Conservation (phyloP, 257 asterid species). For the Solanum ossicruentum region DNA sequence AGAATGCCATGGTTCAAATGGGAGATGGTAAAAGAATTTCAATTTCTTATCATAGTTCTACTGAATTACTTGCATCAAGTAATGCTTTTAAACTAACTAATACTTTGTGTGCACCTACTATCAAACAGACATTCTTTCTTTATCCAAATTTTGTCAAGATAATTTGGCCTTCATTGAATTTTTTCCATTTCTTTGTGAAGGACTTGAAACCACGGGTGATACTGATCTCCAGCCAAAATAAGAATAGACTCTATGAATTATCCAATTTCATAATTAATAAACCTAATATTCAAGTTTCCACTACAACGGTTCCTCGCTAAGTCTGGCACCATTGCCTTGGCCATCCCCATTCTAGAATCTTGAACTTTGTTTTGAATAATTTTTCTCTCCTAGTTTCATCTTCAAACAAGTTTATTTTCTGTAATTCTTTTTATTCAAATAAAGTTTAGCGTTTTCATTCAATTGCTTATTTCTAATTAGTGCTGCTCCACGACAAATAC, state of each 20-base stretch:
- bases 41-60: too few species aligned
- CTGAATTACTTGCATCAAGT: too few species aligned
- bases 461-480: not conserved
- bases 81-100: too few species aligned
- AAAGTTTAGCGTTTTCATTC: not conserved
- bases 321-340: too few species aligned
- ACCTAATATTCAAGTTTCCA: not conserved
- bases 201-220: not conserved
- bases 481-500: not conserved
- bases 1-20: too few species aligned
- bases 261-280: not conserved
- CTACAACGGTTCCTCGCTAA: not conserved
- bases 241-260: not conserved
- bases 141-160: not conserved
- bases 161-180: not conserved
- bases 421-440: not conserved
- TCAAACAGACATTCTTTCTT: too few species aligned
- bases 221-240: not conserved
- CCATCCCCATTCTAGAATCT: too few species aligned
- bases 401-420: not conserved
- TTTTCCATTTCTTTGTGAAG: not conserved
- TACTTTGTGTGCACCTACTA: too few species aligned
- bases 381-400: not conserved
- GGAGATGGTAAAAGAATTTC: too few species aligned
- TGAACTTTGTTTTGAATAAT: too few species aligned